Evolutionary conservation across 148 eudicot genomes (phyloP), one percentile per base, ranked within the genome.

Genomic region (Euryodendron excelsum): DNA sequence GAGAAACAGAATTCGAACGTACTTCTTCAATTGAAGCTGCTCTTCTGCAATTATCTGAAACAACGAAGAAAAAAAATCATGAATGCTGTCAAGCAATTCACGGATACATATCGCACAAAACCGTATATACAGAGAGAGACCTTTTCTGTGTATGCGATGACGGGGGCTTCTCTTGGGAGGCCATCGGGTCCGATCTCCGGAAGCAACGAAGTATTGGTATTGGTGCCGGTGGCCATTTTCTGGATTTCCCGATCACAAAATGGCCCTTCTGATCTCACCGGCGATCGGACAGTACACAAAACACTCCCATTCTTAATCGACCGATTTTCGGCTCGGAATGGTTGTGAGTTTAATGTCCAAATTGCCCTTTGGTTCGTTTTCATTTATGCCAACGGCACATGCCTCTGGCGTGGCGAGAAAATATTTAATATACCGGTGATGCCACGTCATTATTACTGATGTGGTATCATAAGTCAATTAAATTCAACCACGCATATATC

Each of bases 91-190:
- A 37, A 58, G 0, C 53, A 39, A 48, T 66, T 62, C 73, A 55
- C 12, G 31, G 4, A 27, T 27, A 66, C 5, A 75, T 52, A 75
- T 8, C 1, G 70, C 0, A 25, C 0, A 63, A 1, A 37, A 10
- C 11, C 6, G 30, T 14, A 30, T 10, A 36, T 11, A 4, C 0
- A 67, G 20, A 75, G 45, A 74, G 33, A 28, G 44, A 92, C 98
- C 93, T 89, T 89, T 80, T 91, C 98, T 74, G 98, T 94, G 88
- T 94, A 91, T 74, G 98, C 92, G 61, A 95, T 91, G 83, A 90
- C 84, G 3, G 97, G 92, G 69, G 92, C 85, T 82, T 95, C 98
- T 21, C 92, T 85, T 27, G 83, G 65, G 65, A 94, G 88, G 62
- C 97, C 97, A 64, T 94, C 97, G 39, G 98, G 89, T 45, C 94